Evolutionary conservation across 1,284 basidiomycete genomes (phyloP), one percentile per base, ranked within the genome.

Genomic region (Apiotrichum gracile): DNA sequence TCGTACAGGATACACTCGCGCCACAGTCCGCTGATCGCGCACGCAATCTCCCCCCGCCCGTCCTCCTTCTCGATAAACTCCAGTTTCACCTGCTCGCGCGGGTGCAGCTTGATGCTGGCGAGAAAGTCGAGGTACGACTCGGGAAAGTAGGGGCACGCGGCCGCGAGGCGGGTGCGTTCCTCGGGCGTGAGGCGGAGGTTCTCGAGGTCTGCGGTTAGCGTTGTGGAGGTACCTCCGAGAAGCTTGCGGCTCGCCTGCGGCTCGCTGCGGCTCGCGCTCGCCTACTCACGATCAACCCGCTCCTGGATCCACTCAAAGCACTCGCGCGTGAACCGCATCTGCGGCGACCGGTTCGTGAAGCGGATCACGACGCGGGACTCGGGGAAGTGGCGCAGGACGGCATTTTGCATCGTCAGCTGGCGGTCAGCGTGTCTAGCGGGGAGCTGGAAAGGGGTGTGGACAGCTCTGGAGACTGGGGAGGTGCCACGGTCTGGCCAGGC

Each of bases 361-460:
- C 80, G 81, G 76, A 82, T 82, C 12, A 84, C 73, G 49, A 78
- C 85, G 17, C 80, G 66, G 0, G 83, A 80, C 49, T 83, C 73
- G 3, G 87, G 86, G 65, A 91, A 96, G 64, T 87, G 83, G n/a
- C 82, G 80, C 52, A 87, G 69, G 13, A 97, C 85, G 0, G 91
- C 92, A 74, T 96, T 89, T 76, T 97, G 94, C 94, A 97, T 98
- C 0, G 93, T 92, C 48, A 97, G 79, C 90, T 96, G 67, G 34
- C 34, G n/a, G 14, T 13, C n/a, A 26, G 16, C 29, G n/a, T 14
- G 9, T 17, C 33, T 22, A 27, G 35, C 31, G 46, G 26, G 26
- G 38, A 39, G 6, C 34, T 3, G 10, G 33, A 13, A 13, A 7
- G 13, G 7, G 29, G 29, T 7, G 29, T 31, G 29, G 29, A n/a